A percentile compares a stretch with the other conserved stretches of the same genome.
Conservation (phyloP, 192 early-diverging fungal species). For the Podila minutissima region DNA sequence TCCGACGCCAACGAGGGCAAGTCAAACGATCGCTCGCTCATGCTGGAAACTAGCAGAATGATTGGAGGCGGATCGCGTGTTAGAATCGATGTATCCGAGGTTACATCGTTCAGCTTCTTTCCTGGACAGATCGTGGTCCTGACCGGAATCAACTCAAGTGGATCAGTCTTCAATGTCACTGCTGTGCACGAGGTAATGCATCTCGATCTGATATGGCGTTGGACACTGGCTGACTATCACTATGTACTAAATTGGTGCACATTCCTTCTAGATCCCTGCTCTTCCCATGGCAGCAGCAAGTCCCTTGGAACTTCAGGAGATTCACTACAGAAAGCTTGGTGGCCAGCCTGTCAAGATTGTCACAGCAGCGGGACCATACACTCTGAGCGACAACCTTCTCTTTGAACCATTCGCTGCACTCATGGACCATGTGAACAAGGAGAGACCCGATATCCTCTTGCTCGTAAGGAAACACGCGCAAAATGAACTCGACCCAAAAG, state of each 20-base stretch:
- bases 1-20: constrained; percentile 72
- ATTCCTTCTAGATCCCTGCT: constrained; percentile 56
- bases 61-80: constrained; percentile 80
- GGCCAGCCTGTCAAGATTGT: constrained; percentile 64
- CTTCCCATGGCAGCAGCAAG: constrained; percentile 56
- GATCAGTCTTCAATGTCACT: constrained; percentile 63
- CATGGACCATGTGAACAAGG: constrained; percentile 62
- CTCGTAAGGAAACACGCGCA: constrained; percentile 55
- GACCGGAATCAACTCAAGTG: constrained; percentile 70
- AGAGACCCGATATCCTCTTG: constrained; percentile 84
- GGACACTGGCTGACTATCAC: too few relatives aligned
- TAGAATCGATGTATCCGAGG: constrained; percentile 65
- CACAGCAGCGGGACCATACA: constrained; percentile 88
- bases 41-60: constrained; percentile 83
- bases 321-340: constrained; percentile 26
- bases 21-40: constrained; percentile 74
- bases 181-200: constrained; percentile 60
- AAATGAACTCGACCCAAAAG: neutral
- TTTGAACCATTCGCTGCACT: constrained; percentile 88
- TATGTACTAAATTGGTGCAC: neutral
- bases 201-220: too few relatives aligned
- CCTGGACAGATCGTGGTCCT: constrained; percentile 90
- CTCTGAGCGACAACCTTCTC: constrained; percentile 77
- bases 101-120: constrained; percentile 79
- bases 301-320: constrained; percentile 56